Evolutionary conservation across 192 early-diverging fungal species (phyloP).

Genomic region (Rhizoclosmatium globosum): DNA sequence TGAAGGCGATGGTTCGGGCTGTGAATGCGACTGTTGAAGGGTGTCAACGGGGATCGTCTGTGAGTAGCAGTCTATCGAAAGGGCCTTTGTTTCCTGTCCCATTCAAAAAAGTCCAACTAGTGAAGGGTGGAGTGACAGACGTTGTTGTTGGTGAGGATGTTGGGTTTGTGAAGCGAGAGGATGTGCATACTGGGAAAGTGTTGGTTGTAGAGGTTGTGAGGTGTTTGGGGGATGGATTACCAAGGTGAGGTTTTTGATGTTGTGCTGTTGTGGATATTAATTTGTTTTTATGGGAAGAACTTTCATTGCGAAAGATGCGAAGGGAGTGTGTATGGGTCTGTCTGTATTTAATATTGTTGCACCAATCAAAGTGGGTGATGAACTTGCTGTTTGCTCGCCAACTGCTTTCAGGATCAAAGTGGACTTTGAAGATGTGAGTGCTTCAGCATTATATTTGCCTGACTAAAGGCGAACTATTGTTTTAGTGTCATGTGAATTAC

Average conservation of each 20-base stretch:
- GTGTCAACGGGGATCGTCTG: neutral
- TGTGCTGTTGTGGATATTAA: neutral
- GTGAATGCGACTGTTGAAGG: neutral
- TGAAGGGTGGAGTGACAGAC: neutral
- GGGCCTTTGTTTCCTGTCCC: neutral
- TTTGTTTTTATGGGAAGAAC: neutral
- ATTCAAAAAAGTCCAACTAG: neutral
- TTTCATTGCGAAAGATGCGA: neutral
- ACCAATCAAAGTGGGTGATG: conserved; percentile 11
- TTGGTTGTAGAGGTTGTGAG: conserved; percentile 1
- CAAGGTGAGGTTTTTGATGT: neutral
- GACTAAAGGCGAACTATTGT: neutral
- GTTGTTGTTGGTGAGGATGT: neutral
- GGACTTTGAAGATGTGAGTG: conserved; percentile 21
- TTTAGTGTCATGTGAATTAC: conserved; percentile 10
- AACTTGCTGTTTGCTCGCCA: conserved; percentile 6
- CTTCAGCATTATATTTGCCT: neutral
- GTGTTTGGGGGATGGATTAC: conserved; percentile 5
- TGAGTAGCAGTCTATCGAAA: neutral
- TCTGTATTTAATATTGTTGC: conserved; percentile 17
- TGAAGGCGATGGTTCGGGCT: neutral
- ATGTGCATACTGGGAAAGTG: neutral
- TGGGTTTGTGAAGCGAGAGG: conserved; percentile 2
- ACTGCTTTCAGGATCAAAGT: conserved; percentile 2
- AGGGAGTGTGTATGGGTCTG: conserved; percentile 7